Evolutionary conservation across 1,139 yeast species (phyloP).

Genomic region (Tardiomyces digboiensis): DNA sequence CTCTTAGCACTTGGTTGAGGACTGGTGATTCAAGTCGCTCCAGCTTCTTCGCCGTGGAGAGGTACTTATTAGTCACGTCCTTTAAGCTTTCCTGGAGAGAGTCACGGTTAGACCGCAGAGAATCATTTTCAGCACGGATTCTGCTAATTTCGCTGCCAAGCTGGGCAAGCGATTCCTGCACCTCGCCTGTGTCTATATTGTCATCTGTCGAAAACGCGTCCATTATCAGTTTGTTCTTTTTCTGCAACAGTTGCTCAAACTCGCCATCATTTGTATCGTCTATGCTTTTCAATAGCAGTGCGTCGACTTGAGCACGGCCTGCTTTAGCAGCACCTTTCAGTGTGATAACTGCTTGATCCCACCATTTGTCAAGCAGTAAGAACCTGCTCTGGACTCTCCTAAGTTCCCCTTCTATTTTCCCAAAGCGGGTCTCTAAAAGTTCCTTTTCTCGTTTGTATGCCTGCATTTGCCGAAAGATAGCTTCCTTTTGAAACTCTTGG

Average conservation of each 20-base stretch:
- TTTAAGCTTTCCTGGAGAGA: conserved; percentile 26
- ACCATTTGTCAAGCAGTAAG: conserved; percentile 47
- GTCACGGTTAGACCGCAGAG: conserved; percentile 21
- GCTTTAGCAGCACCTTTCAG: background rate
- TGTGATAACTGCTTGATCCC: conserved; percentile 27
- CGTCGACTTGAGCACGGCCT: conserved; percentile 2
- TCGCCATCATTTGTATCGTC: conserved; percentile 4
- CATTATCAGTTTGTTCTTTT: conserved; percentile 9
- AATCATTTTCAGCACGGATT: conserved; percentile 21
- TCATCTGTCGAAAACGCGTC: conserved; percentile 1
- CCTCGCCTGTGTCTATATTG: conserved; percentile 7
- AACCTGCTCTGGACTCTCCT: conserved; percentile 32
- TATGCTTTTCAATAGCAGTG: conserved; percentile 5
- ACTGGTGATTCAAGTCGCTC: conserved; percentile 26
- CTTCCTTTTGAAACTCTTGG: conserved; percentile 81
- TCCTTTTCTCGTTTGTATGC: conserved; percentile 47
- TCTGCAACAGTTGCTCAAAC: conserved; percentile 5
- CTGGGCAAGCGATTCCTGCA: conserved; percentile 15
- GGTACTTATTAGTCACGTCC: conserved; percentile 22
- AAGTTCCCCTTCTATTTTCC: conserved; percentile 27
- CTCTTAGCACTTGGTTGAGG: background rate
- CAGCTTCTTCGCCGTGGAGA: conserved; percentile 22
- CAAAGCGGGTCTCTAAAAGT: conserved; percentile 32
- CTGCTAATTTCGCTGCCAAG: conserved; percentile 9
- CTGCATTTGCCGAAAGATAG: conserved; percentile 74